Conservation (phyloP, 495 filamentous ascomycete genomes). For the Aspergillus bridgeri region DNA sequence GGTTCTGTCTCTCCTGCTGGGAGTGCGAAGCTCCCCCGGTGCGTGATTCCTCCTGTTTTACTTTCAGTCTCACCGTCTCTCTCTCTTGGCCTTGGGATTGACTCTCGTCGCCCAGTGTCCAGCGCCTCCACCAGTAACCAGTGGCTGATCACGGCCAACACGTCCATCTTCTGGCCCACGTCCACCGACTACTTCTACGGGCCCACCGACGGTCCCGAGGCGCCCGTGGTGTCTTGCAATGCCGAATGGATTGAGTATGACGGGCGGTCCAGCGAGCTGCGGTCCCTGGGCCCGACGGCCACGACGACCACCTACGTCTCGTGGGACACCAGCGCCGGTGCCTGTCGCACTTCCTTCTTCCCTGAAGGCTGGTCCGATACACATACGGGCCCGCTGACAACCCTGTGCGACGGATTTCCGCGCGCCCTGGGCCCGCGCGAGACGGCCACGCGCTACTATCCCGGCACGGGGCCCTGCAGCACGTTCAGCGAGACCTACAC, state of each 20-base stretch:
- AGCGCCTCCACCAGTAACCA: constrained; percentile 19
- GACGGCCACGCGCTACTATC: constrained; percentile 16
- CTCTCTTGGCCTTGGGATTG: not conserved
- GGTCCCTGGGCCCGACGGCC: constrained; percentile 16
- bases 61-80: not conserved
- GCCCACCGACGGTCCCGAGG: constrained; percentile 22
- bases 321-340: constrained; percentile 18
- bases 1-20: not conserved
- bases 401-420: constrained; percentile 20
- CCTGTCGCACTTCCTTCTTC: constrained; percentile 12
- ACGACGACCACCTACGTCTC: constrained; percentile 9
- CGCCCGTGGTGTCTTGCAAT: constrained; percentile 23
- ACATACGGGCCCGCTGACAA: constrained; percentile 23
- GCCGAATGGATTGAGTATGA: constrained; percentile 23
- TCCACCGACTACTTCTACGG: constrained; percentile 29
- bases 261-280: constrained; percentile 10
- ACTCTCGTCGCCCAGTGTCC: not conserved
- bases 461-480: constrained; percentile 21
- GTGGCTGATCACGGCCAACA: constrained; percentile 24
- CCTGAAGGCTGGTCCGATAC: constrained; percentile 11
- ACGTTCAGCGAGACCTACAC: constrained; percentile 8
- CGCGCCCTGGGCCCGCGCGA: constrained; percentile 23
- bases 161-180: constrained; percentile 28
- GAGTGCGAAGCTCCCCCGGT: not conserved
- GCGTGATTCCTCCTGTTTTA: not conserved